Evolutionary conservation across 345 rosid genomes (phyloP).

Genomic region (Eucalyptus pumila): DNA sequence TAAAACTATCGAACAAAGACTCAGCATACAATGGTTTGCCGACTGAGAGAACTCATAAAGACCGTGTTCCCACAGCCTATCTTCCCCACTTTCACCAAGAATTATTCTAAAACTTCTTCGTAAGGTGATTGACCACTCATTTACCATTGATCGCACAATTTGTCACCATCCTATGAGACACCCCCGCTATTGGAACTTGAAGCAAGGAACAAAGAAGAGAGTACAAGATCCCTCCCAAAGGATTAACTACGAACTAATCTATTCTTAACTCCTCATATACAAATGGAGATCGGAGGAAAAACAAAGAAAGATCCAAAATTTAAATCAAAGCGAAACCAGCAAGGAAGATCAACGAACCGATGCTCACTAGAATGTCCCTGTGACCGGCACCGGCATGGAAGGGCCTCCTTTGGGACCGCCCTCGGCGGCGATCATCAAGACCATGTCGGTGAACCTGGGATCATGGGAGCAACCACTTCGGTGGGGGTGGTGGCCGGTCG

Average conservation of each 20-base stretch:
- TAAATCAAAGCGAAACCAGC: too few species aligned
- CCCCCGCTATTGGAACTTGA: background rate
- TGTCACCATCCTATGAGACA: background rate
- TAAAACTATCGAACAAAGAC: background rate
- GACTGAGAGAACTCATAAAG: background rate
- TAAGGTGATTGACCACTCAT: background rate
- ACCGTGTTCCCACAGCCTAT: background rate
- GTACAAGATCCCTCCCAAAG: background rate
- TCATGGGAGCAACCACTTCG: background rate
- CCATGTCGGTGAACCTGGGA: slow-evolving; percentile 23
- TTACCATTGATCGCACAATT: background rate
- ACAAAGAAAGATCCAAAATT: background rate
- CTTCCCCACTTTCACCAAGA: background rate
- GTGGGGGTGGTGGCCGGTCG: slow-evolving; percentile 9
- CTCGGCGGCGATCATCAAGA: background rate
- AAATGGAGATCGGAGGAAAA: background rate
- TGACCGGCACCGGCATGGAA: slow-evolving; percentile 46
- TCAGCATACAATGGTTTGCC: background rate
- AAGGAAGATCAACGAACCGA: background rate
- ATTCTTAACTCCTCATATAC: background rate
- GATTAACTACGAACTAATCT: background rate
- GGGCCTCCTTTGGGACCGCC: background rate
- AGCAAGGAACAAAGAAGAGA: background rate
- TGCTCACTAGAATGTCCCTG: slow-evolving; percentile 54
- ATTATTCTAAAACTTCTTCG: background rate